These are phyloP conservation scores for Volvariella volvacea DNA, from an alignment of 1,284 basidiomycete genomes.

Conservation along the genomic window DNA sequence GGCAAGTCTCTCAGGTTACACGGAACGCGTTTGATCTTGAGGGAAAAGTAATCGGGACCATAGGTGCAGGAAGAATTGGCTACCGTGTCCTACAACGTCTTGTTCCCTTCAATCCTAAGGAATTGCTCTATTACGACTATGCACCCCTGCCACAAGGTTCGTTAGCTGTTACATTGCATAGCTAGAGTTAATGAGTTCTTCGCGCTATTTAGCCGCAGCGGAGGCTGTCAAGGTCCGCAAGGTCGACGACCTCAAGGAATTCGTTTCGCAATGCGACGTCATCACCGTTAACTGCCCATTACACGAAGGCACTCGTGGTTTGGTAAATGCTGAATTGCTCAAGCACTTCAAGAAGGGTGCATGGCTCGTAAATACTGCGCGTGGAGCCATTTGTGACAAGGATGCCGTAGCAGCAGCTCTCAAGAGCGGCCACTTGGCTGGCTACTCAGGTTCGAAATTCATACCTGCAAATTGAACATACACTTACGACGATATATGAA, in stretches of 20 bases:
- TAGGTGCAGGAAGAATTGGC: conserved; percentile 85
- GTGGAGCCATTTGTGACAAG: conserved; percentile 88
- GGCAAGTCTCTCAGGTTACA: conserved; percentile 80
- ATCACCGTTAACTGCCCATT: conserved; percentile 89
- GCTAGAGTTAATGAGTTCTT: background rate
- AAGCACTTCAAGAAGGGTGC: conserved; percentile 87
- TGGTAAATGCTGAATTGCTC: conserved; percentile 80
- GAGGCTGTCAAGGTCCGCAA: conserved; percentile 70
- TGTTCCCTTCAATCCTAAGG: conserved; percentile 84
- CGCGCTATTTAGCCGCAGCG: conserved; percentile 43
- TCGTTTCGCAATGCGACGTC: conserved; percentile 78
- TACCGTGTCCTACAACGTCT: conserved; percentile 89
- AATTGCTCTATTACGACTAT: conserved; percentile 94
- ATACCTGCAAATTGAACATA: conserved; percentile 2
- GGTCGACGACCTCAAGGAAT: conserved; percentile 80
- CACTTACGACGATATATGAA: conserved; percentile 30
- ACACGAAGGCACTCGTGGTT: conserved; percentile 80
- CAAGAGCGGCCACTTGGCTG: conserved; percentile 70
- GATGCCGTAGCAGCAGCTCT: conserved; percentile 77
- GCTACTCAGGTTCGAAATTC: conserved; percentile 28
- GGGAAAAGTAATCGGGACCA: conserved; percentile 86
- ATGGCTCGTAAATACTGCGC: conserved; percentile 94
- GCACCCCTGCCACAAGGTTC: conserved; percentile 66
- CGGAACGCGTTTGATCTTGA: conserved; percentile 86
- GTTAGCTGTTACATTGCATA: conserved; percentile 5